Base-by-base conservation (phyloP, 768 basidiomycete species). In the Amanita fuliginea region DNA sequence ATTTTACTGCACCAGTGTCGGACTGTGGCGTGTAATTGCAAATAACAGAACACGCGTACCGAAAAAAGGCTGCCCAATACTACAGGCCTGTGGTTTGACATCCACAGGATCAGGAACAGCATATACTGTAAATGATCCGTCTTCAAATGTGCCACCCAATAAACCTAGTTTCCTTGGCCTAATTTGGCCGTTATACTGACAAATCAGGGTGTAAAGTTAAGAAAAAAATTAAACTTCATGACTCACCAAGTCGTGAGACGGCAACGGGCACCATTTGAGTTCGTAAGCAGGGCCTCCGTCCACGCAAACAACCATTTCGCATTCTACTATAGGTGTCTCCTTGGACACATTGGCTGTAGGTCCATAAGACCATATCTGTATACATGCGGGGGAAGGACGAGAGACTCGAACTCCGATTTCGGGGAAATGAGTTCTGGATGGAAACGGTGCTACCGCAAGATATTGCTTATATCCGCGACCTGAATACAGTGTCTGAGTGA, bases 221-320 rank as follows among this genome's bases (percentile, higher is more conserved):
- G 50, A 39, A 14, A 24, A 18, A 26, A 30, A 26, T 3, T 40
- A 22, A 41, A 14, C 26, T 21, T 48, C 32, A 16, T 22, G 35
- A 59, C 64, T 49, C 51, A 73, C 70, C 35, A 58, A 53, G 54
- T 90, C 89, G 56, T 89, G 78, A 14, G 85, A 80, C 0, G 93
- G 92, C 24, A 92, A 61, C 3, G 95, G 95, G 63, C 94, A 94
- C 94, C 95, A 98, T 64, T 85, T 91, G 11, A 94, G 60, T 44
- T 88, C 84, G 55, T 81, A 76, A 2, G 82, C 86, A 3, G 86
- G 76, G 0, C 94, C 92, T 16, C 73, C 71, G n/a, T 93, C 83
- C 7, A 91, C 55, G 53, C 92, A 94, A 0, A 98, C 58, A 2
- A 93, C 81, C 73, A 96, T 73, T 60, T 90, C 92, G 55, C 93